These are phyloP conservation scores for Nannochloris sp. DNA, from an alignment of 139 green algal genomes.

Conservation along the genomic window DNA sequence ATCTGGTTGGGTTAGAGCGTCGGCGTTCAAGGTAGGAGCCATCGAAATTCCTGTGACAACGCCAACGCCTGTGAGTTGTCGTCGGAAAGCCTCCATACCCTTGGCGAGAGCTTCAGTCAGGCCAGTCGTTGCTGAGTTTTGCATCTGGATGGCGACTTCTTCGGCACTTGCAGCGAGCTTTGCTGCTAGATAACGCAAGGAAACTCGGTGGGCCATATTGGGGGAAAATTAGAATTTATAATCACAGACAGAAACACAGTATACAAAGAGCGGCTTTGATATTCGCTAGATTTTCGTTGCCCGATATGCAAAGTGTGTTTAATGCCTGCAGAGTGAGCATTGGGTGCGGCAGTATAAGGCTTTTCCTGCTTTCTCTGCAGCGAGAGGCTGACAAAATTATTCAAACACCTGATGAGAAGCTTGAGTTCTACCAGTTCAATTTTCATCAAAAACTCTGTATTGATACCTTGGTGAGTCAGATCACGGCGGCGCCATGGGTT, in stretches of 20 bases:
- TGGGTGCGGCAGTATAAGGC: not conserved
- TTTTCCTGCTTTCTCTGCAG: not conserved
- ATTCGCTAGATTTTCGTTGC: too few species aligned
- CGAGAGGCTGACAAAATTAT: too few species aligned
- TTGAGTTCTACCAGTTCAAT: not conserved
- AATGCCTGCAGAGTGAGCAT: not conserved
- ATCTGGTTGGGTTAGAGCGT: slow-evolving; percentile 9
- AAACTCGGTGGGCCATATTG: not conserved
- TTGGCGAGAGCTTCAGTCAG: slow-evolving; percentile 11
- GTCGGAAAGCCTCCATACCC: slow-evolving; percentile 28
- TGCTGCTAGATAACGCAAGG: not conserved
- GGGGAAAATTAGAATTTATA: too few species aligned
- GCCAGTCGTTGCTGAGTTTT: slow-evolving; percentile 2
- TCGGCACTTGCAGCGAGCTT: slow-evolving; percentile 5
- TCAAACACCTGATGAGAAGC: not conserved
- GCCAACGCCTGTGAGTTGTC: slow-evolving; percentile 31
- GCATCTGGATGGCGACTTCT: slow-evolving; percentile 3
- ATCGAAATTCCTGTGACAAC: slow-evolving; percentile 36
- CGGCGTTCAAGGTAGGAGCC: slow-evolving; percentile 49
- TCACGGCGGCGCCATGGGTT: not conserved
- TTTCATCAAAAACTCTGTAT: not conserved
- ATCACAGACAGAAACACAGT: too few species aligned
- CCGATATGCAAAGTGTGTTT: not conserved
- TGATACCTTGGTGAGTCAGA: not conserved
- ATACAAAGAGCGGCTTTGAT: too few species aligned